Evolutionary conservation across 2,329 filamentous ascomycete species (phyloP), one percentile per base, ranked within the genome.

Genomic region (Geosmithia flava): DNA sequence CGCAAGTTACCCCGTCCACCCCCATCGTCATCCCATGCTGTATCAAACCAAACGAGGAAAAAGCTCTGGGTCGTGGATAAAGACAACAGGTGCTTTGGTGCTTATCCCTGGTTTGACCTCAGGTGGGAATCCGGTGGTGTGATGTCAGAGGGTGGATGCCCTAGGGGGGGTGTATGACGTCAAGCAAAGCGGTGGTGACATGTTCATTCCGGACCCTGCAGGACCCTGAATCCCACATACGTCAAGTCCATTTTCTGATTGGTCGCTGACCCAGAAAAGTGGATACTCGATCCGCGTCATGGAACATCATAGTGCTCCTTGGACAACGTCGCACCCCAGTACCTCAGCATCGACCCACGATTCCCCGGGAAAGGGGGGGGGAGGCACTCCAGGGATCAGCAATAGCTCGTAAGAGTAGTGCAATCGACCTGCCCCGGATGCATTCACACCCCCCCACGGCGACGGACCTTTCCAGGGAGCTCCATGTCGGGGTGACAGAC

Each of bases 401-500:
- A 42, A 4, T 16, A 19, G n/a, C n/a, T 42, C 19, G 19, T 27
- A 13, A 7, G 23, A 23, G 42, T 44, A 20, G 19, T 19, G 8
- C 20, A 15, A 16, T 44, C 7, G 13, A 16, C 33, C 33, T 37
- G 33, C 33, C 3, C 15, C 3, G 33, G 33, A 37, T 37, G 15
- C 6, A 43, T 10, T 55, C 50, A 57, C 13, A 47, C 46, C 33
- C 54, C 56, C 45, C 55, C 57, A 11, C 62, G 59, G 19, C 64
- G 59, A n/a, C 62, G 59, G 42, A 74, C 70, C 63, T 78, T 77
- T 56, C 86, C 84, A n/a, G 84, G 82, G 56, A 87, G 83, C 53
- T 90, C 85, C 49, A 91, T 76, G 52, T 95, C 87, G 0, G 91
- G 90, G 64, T 96, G 91, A 53, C 94, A 91, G 45, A 96, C 90